Base-by-base conservation (phyloP, 352 stramenopile genomes). In the Phytophthora pinifolia region DNA sequence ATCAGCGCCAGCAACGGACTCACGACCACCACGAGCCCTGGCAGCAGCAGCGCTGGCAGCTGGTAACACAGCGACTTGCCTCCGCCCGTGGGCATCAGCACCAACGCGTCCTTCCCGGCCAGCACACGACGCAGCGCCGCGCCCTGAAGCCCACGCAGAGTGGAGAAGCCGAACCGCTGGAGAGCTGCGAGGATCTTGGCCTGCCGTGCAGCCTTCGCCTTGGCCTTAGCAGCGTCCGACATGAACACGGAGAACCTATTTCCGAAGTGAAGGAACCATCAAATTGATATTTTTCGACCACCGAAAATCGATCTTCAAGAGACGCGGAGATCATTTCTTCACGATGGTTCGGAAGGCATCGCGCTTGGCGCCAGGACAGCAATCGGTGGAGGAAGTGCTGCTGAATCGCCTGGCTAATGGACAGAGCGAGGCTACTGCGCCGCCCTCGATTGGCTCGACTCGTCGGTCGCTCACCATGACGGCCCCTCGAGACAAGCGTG, bases 21-120 rank as follows among this genome's bases (percentile, higher is more conserved):
- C 3, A 98, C 70, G 6, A 98, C 89, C 12, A 98, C 57, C 6
- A 89, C 89, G 12, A 97, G 61, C 3, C 90, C 89, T 0, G 66
- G 67, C 30, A 84, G 57, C 25, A 90, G 56, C 39, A 84, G 64
- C 18, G 78, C 74, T 1, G 74, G 96, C 3, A 99, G 67, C 41
- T 98, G 94, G 65, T 98, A 99, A 65, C 92, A 98, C 12, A 99
- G 76, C 32, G 88, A 98, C 69, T 99, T 99, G 51, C 97, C 97
- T 29, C 94, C 94, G 6, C 97, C 97, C 10, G 97, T 99, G n/a
- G 96, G 92, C 61, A 98, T 89, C 7, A 99, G 80, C 31, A 98
- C 74, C 12, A 98, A 45, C 13, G 76, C 67, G 63, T 88, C 66
- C 34, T 79, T 70, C 22, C 55, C 54, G 3, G 53, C 62, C 9